Conservation (phyloP, 2,329 filamentous ascomycete genomes). For the Trichoderma polysporum region DNA sequence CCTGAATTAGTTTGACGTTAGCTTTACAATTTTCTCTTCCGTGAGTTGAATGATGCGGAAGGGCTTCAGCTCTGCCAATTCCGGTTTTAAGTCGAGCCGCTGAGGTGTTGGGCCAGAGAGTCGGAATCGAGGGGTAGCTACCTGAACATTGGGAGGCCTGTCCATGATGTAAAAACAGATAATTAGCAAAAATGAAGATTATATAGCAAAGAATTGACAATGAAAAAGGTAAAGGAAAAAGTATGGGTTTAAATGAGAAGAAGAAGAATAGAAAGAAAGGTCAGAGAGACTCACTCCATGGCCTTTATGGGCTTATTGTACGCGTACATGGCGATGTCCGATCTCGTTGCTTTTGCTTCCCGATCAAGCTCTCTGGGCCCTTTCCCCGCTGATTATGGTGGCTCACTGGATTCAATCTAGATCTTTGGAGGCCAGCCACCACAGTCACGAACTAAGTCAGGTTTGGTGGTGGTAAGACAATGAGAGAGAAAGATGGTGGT, state of each 20-base stretch:
- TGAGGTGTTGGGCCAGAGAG: not conserved
- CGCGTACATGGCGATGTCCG: conserved; percentile 33
- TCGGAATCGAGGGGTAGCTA: conserved; percentile 24
- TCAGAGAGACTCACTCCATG: conserved; percentile 38
- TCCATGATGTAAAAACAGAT: conserved; percentile 26
- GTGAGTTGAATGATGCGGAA: not conserved
- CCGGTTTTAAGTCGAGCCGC: not conserved
- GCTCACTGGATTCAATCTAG: conserved; percentile 6
- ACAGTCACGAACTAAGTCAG: not conserved
- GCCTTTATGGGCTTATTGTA: conserved; percentile 40
- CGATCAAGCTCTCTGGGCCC: not conserved
- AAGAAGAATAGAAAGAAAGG: conserved; percentile 7
- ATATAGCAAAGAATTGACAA: conserved; percentile 14
- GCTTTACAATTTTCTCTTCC: not conserved
- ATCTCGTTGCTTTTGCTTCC: not conserved
- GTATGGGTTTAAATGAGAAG: not conserved
- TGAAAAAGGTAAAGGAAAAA: not conserved
- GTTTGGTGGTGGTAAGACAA: not conserved
- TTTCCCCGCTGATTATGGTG: conserved; percentile 18
- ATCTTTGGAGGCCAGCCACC: not conserved
- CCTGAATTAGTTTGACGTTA: conserved; percentile 36
- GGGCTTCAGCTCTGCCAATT: not conserved
- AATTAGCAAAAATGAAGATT: conserved; percentile 26
- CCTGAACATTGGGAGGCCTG: conserved; percentile 37
- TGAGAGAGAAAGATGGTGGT: not conserved